Percentiles rank a stretch among this genome's conserved stretches.
Evolutionary conservation across 2,329 filamentous ascomycete species (phyloP).

Genomic region (Pseudocercospora cruenta): DNA sequence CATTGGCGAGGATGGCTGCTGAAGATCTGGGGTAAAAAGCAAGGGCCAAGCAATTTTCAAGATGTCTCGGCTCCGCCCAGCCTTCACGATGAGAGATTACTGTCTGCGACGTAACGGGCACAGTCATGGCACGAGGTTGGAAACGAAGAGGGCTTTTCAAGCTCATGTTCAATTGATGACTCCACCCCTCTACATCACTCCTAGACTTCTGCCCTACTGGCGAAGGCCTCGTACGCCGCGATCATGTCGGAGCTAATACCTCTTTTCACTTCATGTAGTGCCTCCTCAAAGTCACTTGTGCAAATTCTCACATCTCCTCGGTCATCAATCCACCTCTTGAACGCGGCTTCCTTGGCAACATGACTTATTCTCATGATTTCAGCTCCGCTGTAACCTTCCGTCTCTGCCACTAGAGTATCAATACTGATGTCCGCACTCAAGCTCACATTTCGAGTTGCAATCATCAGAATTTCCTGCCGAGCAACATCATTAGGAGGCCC

Average conservation of each 20-base stretch:
- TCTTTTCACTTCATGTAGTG: conserved; percentile 50
- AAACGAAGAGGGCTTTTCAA: too few relatives aligned
- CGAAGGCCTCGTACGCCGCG: conserved; percentile 59
- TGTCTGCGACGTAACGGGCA: too few relatives aligned
- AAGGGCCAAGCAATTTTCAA: background rate
- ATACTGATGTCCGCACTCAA: conserved; percentile 68
- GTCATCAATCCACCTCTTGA: conserved; percentile 32
- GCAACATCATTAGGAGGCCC: conserved; percentile 75
- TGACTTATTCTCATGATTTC: conserved; percentile 69
- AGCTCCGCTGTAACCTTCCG: conserved; percentile 82
- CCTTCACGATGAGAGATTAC: too few relatives aligned
- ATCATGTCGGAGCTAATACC: conserved; percentile 65
- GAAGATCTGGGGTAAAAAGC: background rate
- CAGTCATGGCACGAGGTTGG: too few relatives aligned
- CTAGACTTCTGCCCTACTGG: conserved; percentile 3
- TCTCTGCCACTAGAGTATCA: conserved; percentile 62
- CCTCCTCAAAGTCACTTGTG: conserved; percentile 49
- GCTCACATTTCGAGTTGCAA: conserved; percentile 65
- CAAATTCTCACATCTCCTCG: conserved; percentile 42
- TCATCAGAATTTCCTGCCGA: conserved; percentile 73
- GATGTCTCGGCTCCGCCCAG: too few relatives aligned
- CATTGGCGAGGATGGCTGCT: background rate
- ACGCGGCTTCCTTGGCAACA: conserved; percentile 38
- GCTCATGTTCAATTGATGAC: too few relatives aligned
- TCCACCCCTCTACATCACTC: too few relatives aligned